phyloP scores from a whole-genome alignment of 2,329 filamentous ascomycete species.

The Juglanconis oblonga region DNA sequence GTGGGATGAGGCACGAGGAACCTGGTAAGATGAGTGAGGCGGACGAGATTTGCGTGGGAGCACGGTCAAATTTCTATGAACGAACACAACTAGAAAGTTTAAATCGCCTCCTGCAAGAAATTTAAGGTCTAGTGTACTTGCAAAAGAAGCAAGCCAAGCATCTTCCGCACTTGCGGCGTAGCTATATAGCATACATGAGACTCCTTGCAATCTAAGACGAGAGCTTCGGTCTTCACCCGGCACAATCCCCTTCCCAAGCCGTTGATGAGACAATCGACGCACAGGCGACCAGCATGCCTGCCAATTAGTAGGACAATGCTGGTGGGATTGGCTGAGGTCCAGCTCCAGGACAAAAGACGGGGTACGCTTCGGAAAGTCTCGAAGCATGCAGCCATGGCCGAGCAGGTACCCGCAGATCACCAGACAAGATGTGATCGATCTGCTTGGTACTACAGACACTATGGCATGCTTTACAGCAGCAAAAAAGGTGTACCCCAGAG shows the following conservation, averaged over 20 bases:
- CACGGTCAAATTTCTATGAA: background rate
- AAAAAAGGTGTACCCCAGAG: constrained; percentile 1
- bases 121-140: background rate
- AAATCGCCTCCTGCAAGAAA: background rate
- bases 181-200: background rate
- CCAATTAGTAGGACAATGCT: background rate
- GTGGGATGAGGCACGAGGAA: background rate
- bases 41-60: background rate
- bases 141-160: background rate
- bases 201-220: background rate
- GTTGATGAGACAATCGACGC: background rate
- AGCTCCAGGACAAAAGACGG: background rate
- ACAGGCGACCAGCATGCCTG: background rate
- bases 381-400: background rate
- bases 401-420: constrained; percentile 9
- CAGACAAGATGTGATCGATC: constrained; percentile 6
- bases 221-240: background rate
- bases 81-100: background rate
- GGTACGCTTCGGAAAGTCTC: background rate
- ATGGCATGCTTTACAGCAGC: constrained; percentile 1
- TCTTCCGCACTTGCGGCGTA: background rate
- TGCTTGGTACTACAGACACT: background rate
- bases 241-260: background rate
- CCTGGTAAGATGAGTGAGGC: background rate
- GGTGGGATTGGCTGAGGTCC: background rate